Conservation (phyloP, 148 eudicot genomes). For the Polygonum maritimum region DNA sequence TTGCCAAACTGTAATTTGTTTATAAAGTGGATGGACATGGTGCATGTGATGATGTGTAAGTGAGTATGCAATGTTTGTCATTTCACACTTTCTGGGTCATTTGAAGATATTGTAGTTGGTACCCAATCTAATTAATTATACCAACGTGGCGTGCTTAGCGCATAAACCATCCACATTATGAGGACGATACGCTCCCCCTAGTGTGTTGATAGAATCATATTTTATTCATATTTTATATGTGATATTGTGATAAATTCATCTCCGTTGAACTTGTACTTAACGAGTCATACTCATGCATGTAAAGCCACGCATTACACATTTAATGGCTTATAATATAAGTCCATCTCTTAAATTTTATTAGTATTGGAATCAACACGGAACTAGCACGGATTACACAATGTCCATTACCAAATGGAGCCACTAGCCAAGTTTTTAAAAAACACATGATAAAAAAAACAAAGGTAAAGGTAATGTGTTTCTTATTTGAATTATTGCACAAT, state of each 20-base stretch:
- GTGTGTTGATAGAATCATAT: no score
- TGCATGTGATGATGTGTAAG: constrained; percentile 1
- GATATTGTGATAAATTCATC: no score
- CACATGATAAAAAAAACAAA: background rate
- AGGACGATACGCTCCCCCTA: background rate
- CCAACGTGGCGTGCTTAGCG: background rate
- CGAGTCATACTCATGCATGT: no score
- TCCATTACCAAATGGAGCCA: background rate
- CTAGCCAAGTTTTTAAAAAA: background rate
- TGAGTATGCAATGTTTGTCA: background rate
- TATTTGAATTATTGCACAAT: background rate
- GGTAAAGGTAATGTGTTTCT: background rate
- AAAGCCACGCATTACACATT: no score
- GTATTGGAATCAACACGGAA: no score
- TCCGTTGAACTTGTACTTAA: no score
- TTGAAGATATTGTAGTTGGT: constrained; percentile 3
- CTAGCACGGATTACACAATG: background rate
- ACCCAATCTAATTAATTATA: background rate
- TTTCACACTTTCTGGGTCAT: background rate
- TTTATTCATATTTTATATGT: no score
- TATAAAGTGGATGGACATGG: background rate
- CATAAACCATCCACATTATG: background rate
- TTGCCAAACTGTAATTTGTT: background rate
- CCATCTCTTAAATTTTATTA: no score
- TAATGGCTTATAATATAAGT: no score